Evolutionary conservation across 2,329 filamentous ascomycete species (phyloP).

Genomic region (Talaromyces piceae): DNA sequence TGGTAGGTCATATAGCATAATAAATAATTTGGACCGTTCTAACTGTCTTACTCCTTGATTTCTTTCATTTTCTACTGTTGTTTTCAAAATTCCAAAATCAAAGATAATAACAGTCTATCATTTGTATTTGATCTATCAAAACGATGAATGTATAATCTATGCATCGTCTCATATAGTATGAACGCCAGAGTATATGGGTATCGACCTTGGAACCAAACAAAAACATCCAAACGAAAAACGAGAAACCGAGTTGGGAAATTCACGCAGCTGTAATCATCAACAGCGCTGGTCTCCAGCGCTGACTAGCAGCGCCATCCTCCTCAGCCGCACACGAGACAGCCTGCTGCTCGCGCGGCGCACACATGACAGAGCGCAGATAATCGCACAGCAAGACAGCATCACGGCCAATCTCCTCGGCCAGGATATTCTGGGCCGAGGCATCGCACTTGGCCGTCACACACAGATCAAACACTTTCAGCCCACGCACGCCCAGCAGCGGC

Average conservation of each 20-base stretch:
- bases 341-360: conserved; percentile 11
- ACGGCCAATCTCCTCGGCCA: conserved; percentile 21
- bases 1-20: no score
- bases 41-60: no score
- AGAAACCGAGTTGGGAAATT: no score
- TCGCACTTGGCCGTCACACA: conserved; percentile 29
- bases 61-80: no score
- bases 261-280: conserved; percentile 26
- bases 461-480: conserved; percentile 24
- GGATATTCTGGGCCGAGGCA: conserved; percentile 17
- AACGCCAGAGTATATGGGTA: conserved; percentile 4
- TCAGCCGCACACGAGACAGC: not conserved
- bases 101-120: not conserved
- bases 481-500: conserved; percentile 23
- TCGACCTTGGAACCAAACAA: conserved; percentile 1
- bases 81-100: no score
- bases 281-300: conserved; percentile 9
- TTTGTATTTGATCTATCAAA: not conserved
- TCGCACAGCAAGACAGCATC: conserved; percentile 23
- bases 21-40: no score
- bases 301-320: not conserved
- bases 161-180: not conserved
- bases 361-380: conserved; percentile 20
- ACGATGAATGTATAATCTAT: not conserved
- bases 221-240: not conserved